These are phyloP conservation scores for Verticillium alfalfae DNA, from an alignment of 2,329 filamentous ascomycete species.

Conservation along the genomic window DNA sequence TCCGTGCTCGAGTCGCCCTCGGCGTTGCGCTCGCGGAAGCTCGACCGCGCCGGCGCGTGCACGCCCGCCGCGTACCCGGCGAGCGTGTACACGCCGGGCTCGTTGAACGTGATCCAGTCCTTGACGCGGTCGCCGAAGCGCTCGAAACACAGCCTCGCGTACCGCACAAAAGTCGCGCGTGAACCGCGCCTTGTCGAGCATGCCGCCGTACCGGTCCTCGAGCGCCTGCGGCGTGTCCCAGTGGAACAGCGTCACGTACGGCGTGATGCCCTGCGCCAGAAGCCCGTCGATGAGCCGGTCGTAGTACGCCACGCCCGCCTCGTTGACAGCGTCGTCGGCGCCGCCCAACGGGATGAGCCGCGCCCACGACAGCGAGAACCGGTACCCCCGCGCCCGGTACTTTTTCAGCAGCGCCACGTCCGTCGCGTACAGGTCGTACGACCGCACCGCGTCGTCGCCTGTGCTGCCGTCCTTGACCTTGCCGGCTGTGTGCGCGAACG, in stretches of 20 bases:
- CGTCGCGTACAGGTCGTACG: slow-evolving; percentile 42
- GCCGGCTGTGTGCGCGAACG: slow-evolving; percentile 28
- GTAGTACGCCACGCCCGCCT: slow-evolving; percentile 73
- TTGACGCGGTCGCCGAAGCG: slow-evolving; percentile 66
- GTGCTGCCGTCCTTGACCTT: slow-evolving; percentile 32
- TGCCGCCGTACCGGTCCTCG: slow-evolving; percentile 74
- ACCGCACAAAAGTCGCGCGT: slow-evolving; percentile 74
- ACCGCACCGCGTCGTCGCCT: slow-evolving; percentile 28
- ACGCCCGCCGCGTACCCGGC: slow-evolving; percentile 73
- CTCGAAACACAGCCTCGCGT: slow-evolving; percentile 70
- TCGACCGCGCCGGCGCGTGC: slow-evolving; percentile 73
- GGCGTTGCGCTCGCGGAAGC: slow-evolving; percentile 64
- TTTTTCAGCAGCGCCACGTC: slow-evolving; percentile 74
- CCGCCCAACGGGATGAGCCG: slow-evolving; percentile 83
- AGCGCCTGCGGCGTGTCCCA: slow-evolving; percentile 81
- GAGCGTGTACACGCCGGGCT: slow-evolving; percentile 80
- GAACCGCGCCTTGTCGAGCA: slow-evolving; percentile 77
- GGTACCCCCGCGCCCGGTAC: slow-evolving; percentile 69
- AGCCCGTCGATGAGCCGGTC: slow-evolving; percentile 74
- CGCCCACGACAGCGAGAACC: slow-evolving; percentile 81
- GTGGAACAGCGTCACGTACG: slow-evolving; percentile 79
- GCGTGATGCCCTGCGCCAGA: slow-evolving; percentile 68
- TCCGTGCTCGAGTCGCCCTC: slow-evolving; percentile 70
- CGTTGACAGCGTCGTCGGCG: slow-evolving; percentile 74
- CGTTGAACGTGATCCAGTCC: slow-evolving; percentile 88